Evolutionary conservation across 805 yeast species (phyloP).

Genomic region (Clavispora asparagi): DNA sequence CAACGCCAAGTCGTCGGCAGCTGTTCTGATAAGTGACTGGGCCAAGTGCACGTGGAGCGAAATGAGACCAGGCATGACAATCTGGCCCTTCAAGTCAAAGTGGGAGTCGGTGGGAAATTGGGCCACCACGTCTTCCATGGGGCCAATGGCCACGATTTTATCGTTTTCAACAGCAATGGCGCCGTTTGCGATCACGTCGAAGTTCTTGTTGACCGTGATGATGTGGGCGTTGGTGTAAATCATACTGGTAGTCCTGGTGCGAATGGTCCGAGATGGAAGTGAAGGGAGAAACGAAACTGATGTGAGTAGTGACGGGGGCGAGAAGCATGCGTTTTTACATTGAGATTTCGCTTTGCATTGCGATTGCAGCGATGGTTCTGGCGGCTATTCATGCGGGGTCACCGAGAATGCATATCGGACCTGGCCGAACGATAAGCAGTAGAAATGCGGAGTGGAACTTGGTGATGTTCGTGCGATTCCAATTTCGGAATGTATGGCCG

Average conservation of each 20-base stretch:
- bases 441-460: neutral
- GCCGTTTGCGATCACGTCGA: constrained; percentile 9
- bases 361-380: neutral
- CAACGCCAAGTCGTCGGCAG: constrained; percentile 12
- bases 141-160: constrained; percentile 9
- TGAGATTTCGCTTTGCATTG: neutral
- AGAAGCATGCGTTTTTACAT: neutral
- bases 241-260: constrained; percentile 1
- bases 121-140: neutral
- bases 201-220: constrained; percentile 8
- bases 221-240: constrained; percentile 8
- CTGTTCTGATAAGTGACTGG: constrained; percentile 9
- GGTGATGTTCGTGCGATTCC: neutral
- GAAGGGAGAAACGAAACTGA: too few relatives aligned
- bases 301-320: neutral
- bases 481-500: neutral
- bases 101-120: constrained; percentile 3
- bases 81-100: constrained; percentile 6
- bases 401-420: neutral
- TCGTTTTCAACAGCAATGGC: constrained; percentile 9
- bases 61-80: constrained; percentile 11
- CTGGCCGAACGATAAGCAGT: neutral
- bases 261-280: neutral
- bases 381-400: neutral
- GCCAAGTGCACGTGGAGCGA: constrained; percentile 14